Percentiles rank a stretch among this genome's conserved stretches.
Evolutionary conservation across 163 green algal genomes (phyloP).

Genomic region (Chloroidium sp.): DNA sequence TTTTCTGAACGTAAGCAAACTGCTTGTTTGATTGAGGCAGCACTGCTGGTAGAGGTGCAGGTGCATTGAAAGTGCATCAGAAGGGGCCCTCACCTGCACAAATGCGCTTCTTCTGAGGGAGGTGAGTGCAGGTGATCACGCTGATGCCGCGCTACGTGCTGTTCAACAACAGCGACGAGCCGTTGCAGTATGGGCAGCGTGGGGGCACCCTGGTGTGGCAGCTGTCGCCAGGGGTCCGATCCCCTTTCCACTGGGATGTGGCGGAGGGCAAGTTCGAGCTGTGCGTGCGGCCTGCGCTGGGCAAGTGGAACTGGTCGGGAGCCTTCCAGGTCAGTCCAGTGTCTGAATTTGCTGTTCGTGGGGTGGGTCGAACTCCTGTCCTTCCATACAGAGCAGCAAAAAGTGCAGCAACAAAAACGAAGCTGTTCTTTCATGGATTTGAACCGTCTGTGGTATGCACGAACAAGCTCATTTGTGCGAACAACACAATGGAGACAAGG

Average conservation of each 20-base stretch:
- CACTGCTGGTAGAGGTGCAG: no score
- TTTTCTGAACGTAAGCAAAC: no score
- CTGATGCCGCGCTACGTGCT: constrained; percentile 36
- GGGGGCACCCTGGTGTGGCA: constrained; percentile 22
- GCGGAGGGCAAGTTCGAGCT: constrained; percentile 23
- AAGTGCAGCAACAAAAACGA: no score
- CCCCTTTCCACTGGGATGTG: constrained; percentile 33
- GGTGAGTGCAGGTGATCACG: constrained; percentile 23
- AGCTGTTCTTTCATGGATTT: no score
- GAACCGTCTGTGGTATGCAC: no score
- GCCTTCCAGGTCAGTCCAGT: constrained; percentile 21
- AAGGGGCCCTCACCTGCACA: no score
- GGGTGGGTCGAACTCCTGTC: no score
- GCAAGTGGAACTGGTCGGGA: constrained; percentile 28
- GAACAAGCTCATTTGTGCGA: constrained; percentile 11
- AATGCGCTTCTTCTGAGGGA: constrained; percentile 5
- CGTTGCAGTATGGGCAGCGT: constrained; percentile 23
- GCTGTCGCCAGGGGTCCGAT: constrained; percentile 9
- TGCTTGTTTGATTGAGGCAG: no score
- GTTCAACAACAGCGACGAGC: constrained; percentile 28
- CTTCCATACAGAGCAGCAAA: no score
- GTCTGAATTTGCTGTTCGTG: no score
- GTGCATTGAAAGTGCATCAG: no score
- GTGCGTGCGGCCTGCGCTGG: constrained; percentile 23
- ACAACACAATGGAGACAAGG: no score